Evolutionary conservation across 352 stramenopile genomes (phyloP).

Genomic region (Aphanomyces invadans): DNA sequence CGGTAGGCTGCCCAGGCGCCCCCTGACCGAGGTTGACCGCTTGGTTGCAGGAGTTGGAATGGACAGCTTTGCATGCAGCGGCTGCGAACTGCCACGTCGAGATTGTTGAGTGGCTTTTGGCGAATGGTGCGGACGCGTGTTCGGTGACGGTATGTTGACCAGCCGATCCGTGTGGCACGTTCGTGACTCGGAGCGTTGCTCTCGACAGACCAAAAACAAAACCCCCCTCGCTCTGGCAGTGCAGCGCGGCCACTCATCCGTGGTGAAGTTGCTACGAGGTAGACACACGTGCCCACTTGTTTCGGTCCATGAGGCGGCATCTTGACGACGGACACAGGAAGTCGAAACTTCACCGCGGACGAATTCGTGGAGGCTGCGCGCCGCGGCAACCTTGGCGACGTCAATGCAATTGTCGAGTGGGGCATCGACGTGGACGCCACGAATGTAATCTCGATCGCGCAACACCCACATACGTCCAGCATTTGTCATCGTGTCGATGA

Average conservation of each 20-base stretch:
- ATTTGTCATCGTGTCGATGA: too few relatives aligned
- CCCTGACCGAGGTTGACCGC: neutral
- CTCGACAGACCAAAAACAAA: conserved; percentile 12
- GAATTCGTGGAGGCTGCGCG: conserved; percentile 16
- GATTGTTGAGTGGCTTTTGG: conserved; percentile 47
- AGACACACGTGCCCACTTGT: too few relatives aligned
- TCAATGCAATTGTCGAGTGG: neutral
- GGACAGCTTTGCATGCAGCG: conserved; percentile 67
- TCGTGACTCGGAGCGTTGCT: neutral
- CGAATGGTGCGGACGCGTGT: conserved; percentile 35
- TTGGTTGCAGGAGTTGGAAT: conserved; percentile 39
- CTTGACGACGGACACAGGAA: too few relatives aligned
- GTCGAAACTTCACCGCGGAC: conserved; percentile 3
- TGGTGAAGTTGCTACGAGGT: conserved; percentile 13
- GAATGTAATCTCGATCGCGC: too few relatives aligned
- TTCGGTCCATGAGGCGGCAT: too few relatives aligned
- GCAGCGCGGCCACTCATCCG: neutral
- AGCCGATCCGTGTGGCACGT: too few relatives aligned
- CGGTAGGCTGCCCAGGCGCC: too few relatives aligned
- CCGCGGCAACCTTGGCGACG: neutral
- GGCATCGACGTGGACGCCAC: conserved; percentile 2
- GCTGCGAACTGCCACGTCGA: conserved; percentile 46
- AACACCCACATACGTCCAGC: too few relatives aligned
- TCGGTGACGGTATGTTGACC: neutral
- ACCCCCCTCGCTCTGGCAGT: conserved; percentile 8